Base-by-base conservation (phyloP, 2,329 filamentous ascomycete genomes). In the Neophaeococcomyces mojaviensis region DNA sequence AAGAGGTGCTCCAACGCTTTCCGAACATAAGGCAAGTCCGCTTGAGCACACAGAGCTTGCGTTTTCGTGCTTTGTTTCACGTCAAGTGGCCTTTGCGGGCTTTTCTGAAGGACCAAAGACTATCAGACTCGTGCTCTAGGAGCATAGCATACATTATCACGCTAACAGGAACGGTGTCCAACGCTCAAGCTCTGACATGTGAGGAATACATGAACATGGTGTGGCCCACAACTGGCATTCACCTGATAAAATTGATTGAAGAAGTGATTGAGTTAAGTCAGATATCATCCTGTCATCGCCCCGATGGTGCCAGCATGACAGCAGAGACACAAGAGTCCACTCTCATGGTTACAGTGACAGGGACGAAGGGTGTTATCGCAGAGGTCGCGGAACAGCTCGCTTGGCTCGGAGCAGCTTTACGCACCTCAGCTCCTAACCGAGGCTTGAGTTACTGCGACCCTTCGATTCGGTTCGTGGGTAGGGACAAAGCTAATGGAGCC, bases 361-460 rank as follows among this genome's bases (percentile, higher is more conserved):
- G 7, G 3, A 19, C 38, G 19, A 24, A 24, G 19, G 38, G 24
- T 15, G 38, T 15, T 7, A 36, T 66, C 13, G 58, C 56, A n/a
- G 64, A 67, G 46, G 47, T 64, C 35, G 64, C 58, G 5, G 55
- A 67, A 48, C 60, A 65, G 45, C 37, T 68, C 32, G 60, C 61
- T 13, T 68, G 64, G 64, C 50, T 67, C 6, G 56, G 53, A 19
- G 55, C 61, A 32, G 58, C 63, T 3, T 49, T 66, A 39, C 55
- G 57, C 10, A 50, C 56, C 2, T 61, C 63, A 0, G 45, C 55
- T 13, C 37, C 43, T 38, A 24, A 47, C 13, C 8, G 15, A 12
- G 50, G 50, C 30, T 33, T 57, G 5, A 35, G 31, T 7, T 52
- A 45, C 16, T 55, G 56, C 36, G 37, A n/a, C 20, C 55, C 55